Base-by-base conservation (phyloP, 2,329 filamentous ascomycete species). In the Ramularia collo-cygni region DNA sequence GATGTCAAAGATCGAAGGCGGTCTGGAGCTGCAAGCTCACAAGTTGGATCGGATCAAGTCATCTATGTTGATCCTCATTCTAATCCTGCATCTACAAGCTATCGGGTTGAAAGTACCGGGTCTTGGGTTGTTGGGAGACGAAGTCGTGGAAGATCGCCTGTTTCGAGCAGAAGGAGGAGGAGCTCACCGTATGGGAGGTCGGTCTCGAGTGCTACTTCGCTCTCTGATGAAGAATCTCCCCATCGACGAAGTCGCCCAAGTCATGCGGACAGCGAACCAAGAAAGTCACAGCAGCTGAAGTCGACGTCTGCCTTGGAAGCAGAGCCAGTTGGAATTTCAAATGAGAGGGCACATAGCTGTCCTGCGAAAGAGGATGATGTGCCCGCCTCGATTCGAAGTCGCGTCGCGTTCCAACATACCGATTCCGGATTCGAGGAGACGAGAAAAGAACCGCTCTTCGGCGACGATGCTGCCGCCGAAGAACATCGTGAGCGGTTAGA, bases 381-480 rank as follows among this genome's bases (percentile, higher is more conserved):
- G 10, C 9, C 33, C 10, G 26, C 34, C 13, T 19, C 21, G n/a
- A n/a, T 4, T 26, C 16, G 12, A 33, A 33, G n/a, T 13, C 28
- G 26, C 12, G 33, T 28, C 18, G 44, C 34, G 4, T 43, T 54
- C n/a, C 13, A 51, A 13, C 62, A 64, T 39, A 57, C 57, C 19
- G 62, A 64, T 35, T 64, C 61, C 4, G 61, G 61, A 8, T 64
- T 64, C 37, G 61, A 62, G 33, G 62, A 64, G 34, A 70, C 79
- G 14, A 24, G 6, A 24, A 10, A 24, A 10, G 10, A 10, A 6
- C 21, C 21, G 21, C 21, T 10, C 10, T 10, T 24, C 10, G 21
- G 6, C 10, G 21, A 24, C 21, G 21, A 24, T 10, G 10, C 6
- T 6, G 21, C 21, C 10, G 6, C 21, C 10, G 21, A 6, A 10